Base-by-base conservation (phyloP, 2,329 filamentous ascomycete species). In the Fusarium duplospermum region DNA sequence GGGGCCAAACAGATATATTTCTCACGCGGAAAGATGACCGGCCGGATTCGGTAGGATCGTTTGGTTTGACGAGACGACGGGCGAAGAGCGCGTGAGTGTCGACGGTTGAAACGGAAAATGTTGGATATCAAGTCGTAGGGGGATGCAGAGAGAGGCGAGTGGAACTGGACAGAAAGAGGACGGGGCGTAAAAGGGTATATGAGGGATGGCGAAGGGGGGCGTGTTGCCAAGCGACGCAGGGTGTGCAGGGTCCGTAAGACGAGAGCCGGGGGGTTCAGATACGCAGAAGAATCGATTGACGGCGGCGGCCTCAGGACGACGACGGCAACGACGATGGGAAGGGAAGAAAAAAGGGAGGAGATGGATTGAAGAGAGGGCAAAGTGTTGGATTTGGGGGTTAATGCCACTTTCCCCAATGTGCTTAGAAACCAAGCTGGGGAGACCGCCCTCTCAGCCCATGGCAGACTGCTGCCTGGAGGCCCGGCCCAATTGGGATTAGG, bases 391-490 rank as follows among this genome's bases (percentile, higher is more conserved):
- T 65, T 65, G 70, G 70, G 73, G 72, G 69, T 75, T 75, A 73
- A 47, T 71, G 64, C 64, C 64, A 62, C 63, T 66, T 66, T 66
- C 58, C 64, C 45, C 42, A 22, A 62, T 20, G 38, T 75, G 77
- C 77, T 79, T 78, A 79, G 77, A 77, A 79, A 79, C 74, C 74
- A 59, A 66, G 31, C 42, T 61, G 65, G 75, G 68, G 59, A 52
- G 47, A 52, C 36, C 52, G n/a, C 50, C 42, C 66, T 65, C 77
- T 78, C 77, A 80, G 77, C 77, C 80, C 74, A 68, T 74, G 65
- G 73, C 62, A 74, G 76, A 76, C 81, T 82, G 81, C 80, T 82
- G 81, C 81, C 81, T 82, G 71, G 77, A 79, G 57, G 56, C 27
- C 27, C 36, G 50, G 20, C 61, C 61, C 63, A 71, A 75, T 80